A percentile compares a stretch with the other conserved stretches of the same genome.
Conservation (phyloP, 2,329 filamentous ascomycete species). For the Ophiocordyceps australis region DNA sequence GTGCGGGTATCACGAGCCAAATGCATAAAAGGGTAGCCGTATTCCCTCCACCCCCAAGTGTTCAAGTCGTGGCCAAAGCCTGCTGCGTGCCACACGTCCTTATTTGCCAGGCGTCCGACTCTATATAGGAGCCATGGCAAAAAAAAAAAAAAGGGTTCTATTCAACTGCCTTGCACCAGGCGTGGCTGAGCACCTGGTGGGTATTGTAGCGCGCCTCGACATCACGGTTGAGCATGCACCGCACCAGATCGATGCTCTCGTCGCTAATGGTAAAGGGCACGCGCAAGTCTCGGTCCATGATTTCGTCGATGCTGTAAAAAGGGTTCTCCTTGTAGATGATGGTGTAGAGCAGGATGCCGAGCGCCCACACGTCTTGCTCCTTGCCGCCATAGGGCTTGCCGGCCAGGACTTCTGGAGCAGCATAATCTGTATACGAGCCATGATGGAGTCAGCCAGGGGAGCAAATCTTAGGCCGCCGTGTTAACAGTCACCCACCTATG, state of each 20-base stretch:
- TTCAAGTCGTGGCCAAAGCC: too few relatives aligned
- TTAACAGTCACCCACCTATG: slow-evolving; percentile 69
- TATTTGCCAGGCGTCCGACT: too few relatives aligned
- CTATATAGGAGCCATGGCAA: too few relatives aligned
- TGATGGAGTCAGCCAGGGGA: slow-evolving; percentile 15
- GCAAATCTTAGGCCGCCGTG: too few relatives aligned
- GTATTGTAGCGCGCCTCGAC: slow-evolving; percentile 74
- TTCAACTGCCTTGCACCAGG: slow-evolving; percentile 42
- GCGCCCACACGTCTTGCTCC: slow-evolving; percentile 95
- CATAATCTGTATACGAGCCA: slow-evolving; percentile 54
- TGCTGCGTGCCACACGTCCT: too few relatives aligned
- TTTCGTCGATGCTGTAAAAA: slow-evolving; percentile 97
- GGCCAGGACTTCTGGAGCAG: slow-evolving; percentile 90
- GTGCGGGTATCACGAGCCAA: too few relatives aligned
- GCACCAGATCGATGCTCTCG: slow-evolving; percentile 80
- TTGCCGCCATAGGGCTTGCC: slow-evolving; percentile 86
- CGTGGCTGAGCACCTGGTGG: slow-evolving; percentile 69
- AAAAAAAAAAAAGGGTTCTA: too few relatives aligned
- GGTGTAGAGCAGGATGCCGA: slow-evolving; percentile 92
- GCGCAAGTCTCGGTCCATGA: slow-evolving; percentile 89
- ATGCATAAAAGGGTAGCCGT: too few relatives aligned
- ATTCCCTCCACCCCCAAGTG: too few relatives aligned
- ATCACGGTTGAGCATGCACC: slow-evolving; percentile 82
- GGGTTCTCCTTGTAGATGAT: slow-evolving; percentile 99
- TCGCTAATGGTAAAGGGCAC: slow-evolving; percentile 82